Base-by-base conservation (phyloP, 2,329 filamentous ascomycete genomes). In the Lasiodiplodia theobromae region DNA sequence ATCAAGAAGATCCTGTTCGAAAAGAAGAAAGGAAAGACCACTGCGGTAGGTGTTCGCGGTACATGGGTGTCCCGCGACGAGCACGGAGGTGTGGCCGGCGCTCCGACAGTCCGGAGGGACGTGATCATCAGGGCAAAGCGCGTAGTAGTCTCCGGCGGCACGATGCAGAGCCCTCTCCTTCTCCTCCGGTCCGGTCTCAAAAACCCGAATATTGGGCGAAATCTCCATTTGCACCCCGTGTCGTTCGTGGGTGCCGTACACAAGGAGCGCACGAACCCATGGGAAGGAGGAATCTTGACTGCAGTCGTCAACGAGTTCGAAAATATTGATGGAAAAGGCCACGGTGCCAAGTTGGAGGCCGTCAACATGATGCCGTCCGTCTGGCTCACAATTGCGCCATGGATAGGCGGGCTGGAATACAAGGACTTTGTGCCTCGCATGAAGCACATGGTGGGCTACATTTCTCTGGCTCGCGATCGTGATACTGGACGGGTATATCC, bases 181-280 rank as follows among this genome's bases (percentile, higher is more conserved):
- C 83, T 98, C 53, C 82, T 89, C 71, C 90, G 91, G 62, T 97
- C 93, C 70, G 93, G 93, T 1, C 79, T 97, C 62, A 90, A 87
- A 82, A 97, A 97, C 76, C 85, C 85, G 4, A 90, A 97, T 68
- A 91, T 97, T 71, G 95, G 95, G 31, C 87, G 86, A 8, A 92
- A 97, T 74, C 86, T 97, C 3, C 85, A 96, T 74, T 79, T 97
- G 0, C 95, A 98, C 75, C 95, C 94, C 1, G 90, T 89, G 74
- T 75, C 76, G 4, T 71, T 86, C 64, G 71, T 85, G 12, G 82
- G 79, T 40, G 91, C 86, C 2, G 83, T 89, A n/a, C 94, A 91
- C 78, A 84, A 91, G 38, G 85, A 93, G 69, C 89, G 92, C 44
- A 85, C 90, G 23, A 86, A 85, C n/a, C 81, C 78, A 1, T 84